Conservation (phyloP, 352 stramenopile genomes). For the Globisporangium camurandrum region DNA sequence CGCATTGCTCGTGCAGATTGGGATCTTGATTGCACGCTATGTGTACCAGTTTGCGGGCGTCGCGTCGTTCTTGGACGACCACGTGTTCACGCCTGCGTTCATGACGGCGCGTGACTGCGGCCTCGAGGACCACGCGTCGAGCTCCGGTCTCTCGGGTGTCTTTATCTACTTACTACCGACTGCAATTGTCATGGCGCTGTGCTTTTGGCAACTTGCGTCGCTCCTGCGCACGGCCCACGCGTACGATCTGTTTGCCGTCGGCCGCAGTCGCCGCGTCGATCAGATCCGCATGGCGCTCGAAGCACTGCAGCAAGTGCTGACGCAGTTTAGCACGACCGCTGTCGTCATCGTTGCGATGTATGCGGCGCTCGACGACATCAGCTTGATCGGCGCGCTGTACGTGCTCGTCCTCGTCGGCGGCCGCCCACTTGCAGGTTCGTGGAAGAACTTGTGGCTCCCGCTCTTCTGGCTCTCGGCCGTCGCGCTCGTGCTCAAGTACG, state of each 20-base stretch:
- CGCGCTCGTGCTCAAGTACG: conserved; percentile 47
- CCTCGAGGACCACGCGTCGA: conserved; percentile 54
- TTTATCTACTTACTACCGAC: conserved; percentile 79
- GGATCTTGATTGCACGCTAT: conserved; percentile 65
- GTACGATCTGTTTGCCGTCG: conserved; percentile 60
- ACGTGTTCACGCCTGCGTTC: conserved; percentile 67
- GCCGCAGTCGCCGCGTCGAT: conserved; percentile 44
- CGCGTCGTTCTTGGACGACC: conserved; percentile 44
- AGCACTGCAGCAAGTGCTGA: conserved; percentile 51
- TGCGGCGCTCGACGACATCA: conserved; percentile 48
- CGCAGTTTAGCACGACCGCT: conserved; percentile 59
- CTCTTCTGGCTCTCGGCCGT: conserved; percentile 71
- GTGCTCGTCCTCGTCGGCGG: conserved; percentile 53
- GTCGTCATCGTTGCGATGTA: conserved; percentile 68
- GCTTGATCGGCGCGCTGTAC: conserved; percentile 60
- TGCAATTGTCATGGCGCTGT: conserved; percentile 56
- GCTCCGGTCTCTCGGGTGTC: conserved; percentile 51
- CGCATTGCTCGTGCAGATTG: conserved; percentile 59
- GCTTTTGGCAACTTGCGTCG: conserved; percentile 77
- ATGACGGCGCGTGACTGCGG: conserved; percentile 69
- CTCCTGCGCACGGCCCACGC: conserved; percentile 56
- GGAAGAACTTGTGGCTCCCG: conserved; percentile 70
- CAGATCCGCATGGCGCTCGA: conserved; percentile 45
- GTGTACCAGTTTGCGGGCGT: conserved; percentile 78
- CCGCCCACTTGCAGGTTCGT: conserved; percentile 42